These are phyloP conservation scores for Fonsecaea pugnacius DNA, from an alignment of 2,329 filamentous ascomycete genomes.

Conservation along the genomic window DNA sequence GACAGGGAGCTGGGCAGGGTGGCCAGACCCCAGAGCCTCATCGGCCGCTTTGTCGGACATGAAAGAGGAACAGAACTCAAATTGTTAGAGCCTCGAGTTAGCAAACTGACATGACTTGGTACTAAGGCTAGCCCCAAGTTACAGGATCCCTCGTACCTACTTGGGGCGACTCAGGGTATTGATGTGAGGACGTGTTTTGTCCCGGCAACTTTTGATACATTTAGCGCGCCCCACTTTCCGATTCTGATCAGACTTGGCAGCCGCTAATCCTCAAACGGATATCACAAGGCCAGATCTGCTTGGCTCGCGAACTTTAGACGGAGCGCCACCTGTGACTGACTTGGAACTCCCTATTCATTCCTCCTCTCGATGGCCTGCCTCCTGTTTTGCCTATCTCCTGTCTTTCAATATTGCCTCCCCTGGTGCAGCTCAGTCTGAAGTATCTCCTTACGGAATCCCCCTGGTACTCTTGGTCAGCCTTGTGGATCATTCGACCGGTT, in stretches of 20 bases:
- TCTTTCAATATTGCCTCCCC: no score
- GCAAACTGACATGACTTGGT: not conserved
- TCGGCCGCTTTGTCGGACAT: not conserved
- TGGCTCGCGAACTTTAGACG: not conserved
- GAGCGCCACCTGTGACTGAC: not conserved
- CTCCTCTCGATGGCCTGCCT: no score
- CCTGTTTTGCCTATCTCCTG: no score
- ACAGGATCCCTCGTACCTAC: no score
- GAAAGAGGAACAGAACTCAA: no score
- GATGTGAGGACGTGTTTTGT: no score
- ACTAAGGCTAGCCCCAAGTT: no score
- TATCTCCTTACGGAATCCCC: no score
- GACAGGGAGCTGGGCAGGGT: not conserved
- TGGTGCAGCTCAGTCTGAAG: no score
- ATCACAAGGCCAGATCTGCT: not conserved
- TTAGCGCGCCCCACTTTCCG: not conserved
- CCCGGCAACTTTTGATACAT: no score
- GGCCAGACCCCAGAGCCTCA: not conserved
- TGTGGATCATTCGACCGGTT: not conserved
- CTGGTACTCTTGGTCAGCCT: not conserved
- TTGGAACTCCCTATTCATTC: no score
- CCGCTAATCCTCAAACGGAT: not conserved
- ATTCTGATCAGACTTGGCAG: not conserved
- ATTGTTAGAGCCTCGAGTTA: not conserved
- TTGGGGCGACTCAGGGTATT: no score